A percentile compares a stretch with the other conserved stretches of the same genome.
phyloP scores from a whole-genome alignment of 495 filamentous ascomycete species.

The Neurospora sp. region DNA sequence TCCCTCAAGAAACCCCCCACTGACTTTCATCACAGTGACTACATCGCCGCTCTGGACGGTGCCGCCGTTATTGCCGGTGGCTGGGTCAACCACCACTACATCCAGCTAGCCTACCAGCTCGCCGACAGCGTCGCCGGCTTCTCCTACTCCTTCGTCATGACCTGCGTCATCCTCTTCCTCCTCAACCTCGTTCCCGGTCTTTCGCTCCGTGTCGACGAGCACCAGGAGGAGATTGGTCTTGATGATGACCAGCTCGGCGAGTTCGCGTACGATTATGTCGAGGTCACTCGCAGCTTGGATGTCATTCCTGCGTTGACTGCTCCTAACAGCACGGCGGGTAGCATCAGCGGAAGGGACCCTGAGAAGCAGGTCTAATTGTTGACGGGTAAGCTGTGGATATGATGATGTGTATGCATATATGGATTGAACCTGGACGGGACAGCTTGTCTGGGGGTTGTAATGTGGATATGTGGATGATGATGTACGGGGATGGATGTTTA shows the following conservation, averaged over 20 bases:
- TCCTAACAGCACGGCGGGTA: slow-evolving; percentile 9
- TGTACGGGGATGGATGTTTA: not conserved
- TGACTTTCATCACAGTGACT: slow-evolving; percentile 38
- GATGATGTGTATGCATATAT: not conserved
- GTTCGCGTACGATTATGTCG: slow-evolving; percentile 98
- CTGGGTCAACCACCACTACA: slow-evolving; percentile 86
- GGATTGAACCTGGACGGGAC: not conserved
- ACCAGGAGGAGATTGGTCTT: slow-evolving; percentile 85
- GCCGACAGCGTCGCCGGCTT: slow-evolving; percentile 83
- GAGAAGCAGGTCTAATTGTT: slow-evolving; percentile 14
- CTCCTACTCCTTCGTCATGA: slow-evolving; percentile 80
- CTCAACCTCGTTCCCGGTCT: slow-evolving; percentile 85
- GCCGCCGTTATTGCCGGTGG: slow-evolving; percentile 60
- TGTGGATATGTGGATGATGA: not conserved
- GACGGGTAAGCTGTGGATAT: not conserved
- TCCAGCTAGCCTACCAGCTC: slow-evolving; percentile 84
- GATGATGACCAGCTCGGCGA: slow-evolving; percentile 96
- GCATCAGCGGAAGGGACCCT: slow-evolving; percentile 13
- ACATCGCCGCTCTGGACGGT: slow-evolving; percentile 85
- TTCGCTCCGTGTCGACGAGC: slow-evolving; percentile 68
- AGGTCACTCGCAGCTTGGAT: slow-evolving; percentile 70
- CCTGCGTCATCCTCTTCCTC: slow-evolving; percentile 81
- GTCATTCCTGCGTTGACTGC: slow-evolving; percentile 4
- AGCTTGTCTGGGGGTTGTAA: not conserved
- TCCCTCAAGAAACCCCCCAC: not conserved